phyloP scores from a whole-genome alignment of 2,329 filamentous ascomycete species.

The Colletotrichum sp. region DNA sequence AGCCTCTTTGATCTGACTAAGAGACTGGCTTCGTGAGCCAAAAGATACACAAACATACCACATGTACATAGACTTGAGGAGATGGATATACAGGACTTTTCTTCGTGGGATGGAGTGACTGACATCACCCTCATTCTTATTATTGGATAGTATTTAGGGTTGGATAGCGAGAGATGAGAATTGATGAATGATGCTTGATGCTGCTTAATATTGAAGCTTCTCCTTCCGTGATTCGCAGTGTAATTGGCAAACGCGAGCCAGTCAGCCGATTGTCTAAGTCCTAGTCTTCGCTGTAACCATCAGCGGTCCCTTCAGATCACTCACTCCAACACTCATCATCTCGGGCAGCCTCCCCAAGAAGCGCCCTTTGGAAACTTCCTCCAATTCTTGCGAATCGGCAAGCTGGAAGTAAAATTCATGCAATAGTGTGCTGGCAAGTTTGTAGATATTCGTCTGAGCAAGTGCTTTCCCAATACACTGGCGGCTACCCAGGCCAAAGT shows the following conservation, averaged over 20 bases:
- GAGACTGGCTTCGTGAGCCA: not conserved
- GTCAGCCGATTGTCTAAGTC: not conserved
- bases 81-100: not conserved
- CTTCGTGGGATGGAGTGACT: not conserved
- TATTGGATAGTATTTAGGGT: not conserved
- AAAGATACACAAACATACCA: not conserved
- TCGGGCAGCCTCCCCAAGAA: not conserved
- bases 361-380: not conserved
- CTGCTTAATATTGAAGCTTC: not conserved
- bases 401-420: not conserved
- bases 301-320: not conserved
- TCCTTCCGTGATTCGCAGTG: not conserved
- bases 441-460: slow-evolving; percentile 10
- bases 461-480: slow-evolving; percentile 8
- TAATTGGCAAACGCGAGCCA: not conserved
- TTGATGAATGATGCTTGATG: not conserved
- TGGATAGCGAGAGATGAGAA: not conserved
- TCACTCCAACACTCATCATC: not conserved
- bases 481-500: slow-evolving; percentile 4
- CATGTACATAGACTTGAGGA: not conserved
- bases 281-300: not conserved
- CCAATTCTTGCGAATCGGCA: not conserved
- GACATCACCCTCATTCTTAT: not conserved
- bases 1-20: not conserved
- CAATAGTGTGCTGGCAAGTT: not conserved